Base-by-base conservation (phyloP, 129 eudicot genomes). In the Tagetes erecta region DNA sequence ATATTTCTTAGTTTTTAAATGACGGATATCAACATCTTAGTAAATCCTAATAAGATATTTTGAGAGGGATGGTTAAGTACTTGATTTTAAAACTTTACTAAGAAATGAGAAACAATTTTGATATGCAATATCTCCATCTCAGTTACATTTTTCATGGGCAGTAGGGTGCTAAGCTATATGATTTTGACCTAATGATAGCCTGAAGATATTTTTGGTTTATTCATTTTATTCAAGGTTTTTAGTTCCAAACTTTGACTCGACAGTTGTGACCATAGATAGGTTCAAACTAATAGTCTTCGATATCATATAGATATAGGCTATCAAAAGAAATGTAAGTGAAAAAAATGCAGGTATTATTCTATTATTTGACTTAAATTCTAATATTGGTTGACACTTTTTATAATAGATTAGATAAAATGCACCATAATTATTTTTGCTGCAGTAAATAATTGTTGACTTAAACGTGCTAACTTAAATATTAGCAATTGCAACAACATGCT, bases 61-160 rank as follows among this genome's bases (percentile, higher is more conserved):
- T 71, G 40, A 53, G 66, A 37, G 55, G 76, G 31, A 1, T 11
- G 5, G 31, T 20, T 33, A 30, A 52, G 51, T 53, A 53, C 27
- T 14, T 55, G 67, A 71, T 66, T 11, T 55, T 71, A 53, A 57
- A 6, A 11, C 11, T 55, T 55, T 59, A 8, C 40, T 34, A 9
- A 60, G 14, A 60, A 9, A 12, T 44, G 67, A 62, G 67, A 44
- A 62, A 62, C 67, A 35, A 62, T 12, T 11, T 37, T 62, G 36
- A 4, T 37, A 11, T 62, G 30, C 30, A 37, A 6, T 62, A 37
- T 62, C 67, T 3, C n/a, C 10, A 55, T 38, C 30, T 40, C 56
- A 9, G 37, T 37, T 14, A 71, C 38, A 52, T 60, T 52, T 70
- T 37, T 70, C 75, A 49, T 70, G 62, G 52, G 74, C 47, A 36